These are phyloP conservation scores for Fusarium keratoplasticum DNA, from an alignment of 2,329 filamentous ascomycete genomes.

Conservation along the genomic window DNA sequence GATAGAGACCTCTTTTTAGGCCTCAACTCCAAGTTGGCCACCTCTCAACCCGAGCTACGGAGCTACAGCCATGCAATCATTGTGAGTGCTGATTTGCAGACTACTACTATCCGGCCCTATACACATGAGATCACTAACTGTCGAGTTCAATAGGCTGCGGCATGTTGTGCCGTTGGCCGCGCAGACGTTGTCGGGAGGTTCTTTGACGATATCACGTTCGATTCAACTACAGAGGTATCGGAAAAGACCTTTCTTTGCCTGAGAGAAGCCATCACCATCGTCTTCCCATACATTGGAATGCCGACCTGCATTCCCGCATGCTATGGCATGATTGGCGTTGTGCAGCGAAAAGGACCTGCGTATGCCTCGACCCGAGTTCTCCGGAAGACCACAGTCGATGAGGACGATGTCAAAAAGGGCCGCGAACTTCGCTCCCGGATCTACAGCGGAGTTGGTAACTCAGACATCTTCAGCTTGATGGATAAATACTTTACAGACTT, in stretches of 20 bases:
- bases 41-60: conserved; percentile 2
- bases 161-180: conserved; percentile 26
- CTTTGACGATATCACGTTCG: conserved; percentile 27
- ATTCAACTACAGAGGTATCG: conserved; percentile 11
- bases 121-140: neutral
- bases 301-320: conserved; percentile 34
- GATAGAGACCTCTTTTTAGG: conserved; percentile 12
- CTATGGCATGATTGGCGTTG: conserved; percentile 34
- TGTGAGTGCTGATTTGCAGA: neutral
- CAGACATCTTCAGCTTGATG: conserved; percentile 28
- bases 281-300: conserved; percentile 29
- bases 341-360: conserved; percentile 19
- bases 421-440: conserved; percentile 18
- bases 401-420: conserved; percentile 17
- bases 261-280: conserved; percentile 29
- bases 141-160: conserved; percentile 10
- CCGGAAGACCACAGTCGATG: conserved; percentile 20
- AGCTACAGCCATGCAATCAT: conserved; percentile 18
- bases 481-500: conserved; percentile 30
- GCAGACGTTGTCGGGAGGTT: conserved; percentile 26
- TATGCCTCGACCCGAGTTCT: conserved; percentile 27
- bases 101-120: accelerated
- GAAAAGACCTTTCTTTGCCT: conserved; percentile 17
- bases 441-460: conserved; percentile 28
- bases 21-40: conserved; percentile 6